Percentiles rank a stretch among this genome's conserved stretches.
Conservation (phyloP, 768 basidiomycete genomes). For the Panaeolus papilionaceus region DNA sequence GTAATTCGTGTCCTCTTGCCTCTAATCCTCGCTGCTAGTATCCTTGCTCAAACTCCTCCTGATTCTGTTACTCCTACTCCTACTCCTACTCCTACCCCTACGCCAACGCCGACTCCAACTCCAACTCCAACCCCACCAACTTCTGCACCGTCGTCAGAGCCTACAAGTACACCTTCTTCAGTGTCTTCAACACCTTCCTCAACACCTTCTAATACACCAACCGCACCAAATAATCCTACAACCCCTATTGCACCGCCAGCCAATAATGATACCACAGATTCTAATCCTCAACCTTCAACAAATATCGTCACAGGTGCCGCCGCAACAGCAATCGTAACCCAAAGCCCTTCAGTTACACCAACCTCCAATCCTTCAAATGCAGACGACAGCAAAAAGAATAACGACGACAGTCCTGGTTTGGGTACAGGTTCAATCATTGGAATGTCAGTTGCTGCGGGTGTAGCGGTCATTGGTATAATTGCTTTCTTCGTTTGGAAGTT, state of each 20-base stretch:
- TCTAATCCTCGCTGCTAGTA: conserved; percentile 28
- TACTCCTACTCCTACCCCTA: conserved; percentile 21
- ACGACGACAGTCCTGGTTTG: conserved; percentile 44
- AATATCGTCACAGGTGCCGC: conserved; percentile 28
- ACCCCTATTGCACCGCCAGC: conserved; percentile 22
- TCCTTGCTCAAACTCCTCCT: conserved; percentile 31
- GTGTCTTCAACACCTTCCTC: conserved; percentile 25
- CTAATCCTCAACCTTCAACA: conserved; percentile 20
- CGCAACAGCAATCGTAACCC: conserved; percentile 32
- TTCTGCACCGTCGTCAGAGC: conserved; percentile 20
- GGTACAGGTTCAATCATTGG: conserved; percentile 79
- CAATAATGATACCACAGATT: conserved; percentile 15
- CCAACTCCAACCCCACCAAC: conserved; percentile 18
- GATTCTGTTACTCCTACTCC: conserved; percentile 15
- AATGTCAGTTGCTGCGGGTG: conserved; percentile 80
- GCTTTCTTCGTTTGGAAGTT: conserved; percentile 89
- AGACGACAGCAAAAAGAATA: conserved; percentile 23
- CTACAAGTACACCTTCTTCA: conserved; percentile 22
- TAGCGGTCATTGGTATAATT: conserved; percentile 73
- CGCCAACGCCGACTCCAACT: conserved; percentile 16
- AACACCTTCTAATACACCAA: conserved; percentile 21
- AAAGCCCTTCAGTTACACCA: conserved; percentile 23
- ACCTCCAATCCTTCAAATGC: conserved; percentile 28
- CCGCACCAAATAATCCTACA: conserved; percentile 25
- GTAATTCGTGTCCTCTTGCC: conserved; percentile 25